A percentile compares a stretch with the other conserved stretches of the same genome.
Conservation (phyloP, 768 basidiomycete species). For the Porphyrellus cyaneotinctus region DNA sequence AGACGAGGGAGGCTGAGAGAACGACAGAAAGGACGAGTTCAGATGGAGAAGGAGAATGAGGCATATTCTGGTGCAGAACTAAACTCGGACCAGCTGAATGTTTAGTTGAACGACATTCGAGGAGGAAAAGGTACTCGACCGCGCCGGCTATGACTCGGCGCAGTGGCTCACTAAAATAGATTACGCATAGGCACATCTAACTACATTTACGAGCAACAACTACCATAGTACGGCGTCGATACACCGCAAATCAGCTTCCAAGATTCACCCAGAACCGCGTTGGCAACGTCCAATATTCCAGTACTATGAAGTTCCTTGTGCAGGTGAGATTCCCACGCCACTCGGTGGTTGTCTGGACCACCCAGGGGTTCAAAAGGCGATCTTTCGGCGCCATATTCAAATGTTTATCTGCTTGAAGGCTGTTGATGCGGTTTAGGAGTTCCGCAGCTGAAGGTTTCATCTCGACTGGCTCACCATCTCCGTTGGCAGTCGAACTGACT, state of each 20-base stretch:
- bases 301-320: background rate
- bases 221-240: background rate
- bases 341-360: too few relatives aligned
- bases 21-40: slow-evolving; percentile 8
- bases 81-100: background rate
- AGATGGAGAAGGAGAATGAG: background rate
- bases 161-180: slow-evolving; percentile 3
- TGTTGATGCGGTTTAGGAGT: too few relatives aligned
- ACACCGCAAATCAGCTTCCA: background rate
- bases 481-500: too few relatives aligned
- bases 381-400: too few relatives aligned
- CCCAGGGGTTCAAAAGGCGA: too few relatives aligned
- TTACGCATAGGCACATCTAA: background rate
- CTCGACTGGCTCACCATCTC: too few relatives aligned
- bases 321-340: background rate
- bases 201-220: too few relatives aligned
- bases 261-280: background rate
- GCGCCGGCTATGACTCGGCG: too few relatives aligned
- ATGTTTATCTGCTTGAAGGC: too few relatives aligned
- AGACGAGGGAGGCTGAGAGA: slow-evolving; percentile 28
- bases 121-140: background rate
- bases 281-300: background rate
- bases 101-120: slow-evolving; percentile 3
- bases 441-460: too few relatives aligned
- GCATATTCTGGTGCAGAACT: slow-evolving; percentile 10